These are phyloP conservation scores for Vinca major DNA, from an alignment of 305 asterid genomes.

Conservation along the genomic window DNA sequence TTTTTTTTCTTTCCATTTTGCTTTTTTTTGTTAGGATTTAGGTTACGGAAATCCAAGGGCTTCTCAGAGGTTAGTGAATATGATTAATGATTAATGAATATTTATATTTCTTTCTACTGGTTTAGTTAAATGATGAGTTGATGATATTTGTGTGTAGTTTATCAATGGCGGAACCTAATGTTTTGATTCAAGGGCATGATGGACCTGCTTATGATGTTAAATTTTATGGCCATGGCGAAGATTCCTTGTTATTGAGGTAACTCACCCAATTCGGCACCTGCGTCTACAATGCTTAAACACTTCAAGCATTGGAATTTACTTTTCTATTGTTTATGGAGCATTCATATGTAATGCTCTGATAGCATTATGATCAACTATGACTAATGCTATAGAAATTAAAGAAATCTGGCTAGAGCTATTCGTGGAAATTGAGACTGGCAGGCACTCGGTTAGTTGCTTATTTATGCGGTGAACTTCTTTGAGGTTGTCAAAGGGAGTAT, in stretches of 20 bases:
- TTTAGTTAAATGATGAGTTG: constrained; percentile 9
- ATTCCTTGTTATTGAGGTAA: constrained; percentile 70
- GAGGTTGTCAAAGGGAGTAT: background rate
- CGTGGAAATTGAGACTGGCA: background rate
- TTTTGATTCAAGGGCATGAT: constrained; percentile 64
- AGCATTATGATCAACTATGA: constrained; percentile 3
- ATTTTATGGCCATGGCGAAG: constrained; percentile 45
- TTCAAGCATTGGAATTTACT: background rate
- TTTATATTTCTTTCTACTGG: constrained; percentile 5
- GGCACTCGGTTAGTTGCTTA: background rate
- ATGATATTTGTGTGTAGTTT: constrained; percentile 32
- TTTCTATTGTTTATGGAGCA: background rate
- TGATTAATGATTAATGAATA: background rate
- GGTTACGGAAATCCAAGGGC: constrained; percentile 44
- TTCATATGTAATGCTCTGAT: background rate
- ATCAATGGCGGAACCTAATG: constrained; percentile 55
- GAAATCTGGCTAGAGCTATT: background rate
- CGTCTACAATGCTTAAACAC: background rate
- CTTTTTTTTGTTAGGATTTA: constrained; percentile 27
- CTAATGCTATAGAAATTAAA: background rate
- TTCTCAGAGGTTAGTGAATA: constrained; percentile 36
- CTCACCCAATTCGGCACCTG: background rate
- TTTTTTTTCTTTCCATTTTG: background rate
- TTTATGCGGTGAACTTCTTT: background rate
- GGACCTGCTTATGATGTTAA: constrained; percentile 94